Percentiles rank a stretch among this genome's conserved stretches.
These are phyloP conservation scores for Zygosaccharomyces sapae DNA, from an alignment of 1,139 yeast genomes.

Conservation along the genomic window DNA sequence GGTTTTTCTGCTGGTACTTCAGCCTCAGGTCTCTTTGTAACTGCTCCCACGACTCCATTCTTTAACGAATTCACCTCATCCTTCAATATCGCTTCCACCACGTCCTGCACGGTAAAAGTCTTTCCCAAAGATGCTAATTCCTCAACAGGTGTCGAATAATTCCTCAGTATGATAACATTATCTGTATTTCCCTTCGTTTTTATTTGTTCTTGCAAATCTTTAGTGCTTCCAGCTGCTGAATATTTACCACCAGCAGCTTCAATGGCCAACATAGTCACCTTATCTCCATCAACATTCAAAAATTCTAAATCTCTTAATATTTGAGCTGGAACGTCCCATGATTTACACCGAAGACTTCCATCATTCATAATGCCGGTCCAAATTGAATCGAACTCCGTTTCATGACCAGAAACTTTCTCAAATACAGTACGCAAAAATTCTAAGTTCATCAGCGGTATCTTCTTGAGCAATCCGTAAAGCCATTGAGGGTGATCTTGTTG, in stretches of 20 bases:
- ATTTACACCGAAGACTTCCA: background rate
- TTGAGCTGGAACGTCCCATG: background rate
- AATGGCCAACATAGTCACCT: background rate
- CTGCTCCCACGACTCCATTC: background rate
- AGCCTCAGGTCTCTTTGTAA: background rate
- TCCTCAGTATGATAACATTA: background rate
- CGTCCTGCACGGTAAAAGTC: constrained; percentile 14
- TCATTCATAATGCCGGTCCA: constrained; percentile 9
- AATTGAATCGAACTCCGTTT: constrained; percentile 14
- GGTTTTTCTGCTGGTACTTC: background rate
- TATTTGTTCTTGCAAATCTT: background rate
- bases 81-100: constrained; percentile 7
- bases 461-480: constrained; percentile 18
- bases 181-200: background rate
- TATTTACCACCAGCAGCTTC: constrained; percentile 9
- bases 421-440: constrained; percentile 11
- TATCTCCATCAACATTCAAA: background rate
- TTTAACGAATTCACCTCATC: constrained; percentile 7
- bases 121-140: background rate
- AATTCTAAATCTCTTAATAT: background rate
- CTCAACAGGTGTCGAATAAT: background rate
- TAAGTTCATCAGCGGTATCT: constrained; percentile 13
- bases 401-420: constrained; percentile 2
- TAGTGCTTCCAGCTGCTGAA: background rate
- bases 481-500: constrained; percentile 9